Percentiles rank a stretch among this genome's conserved stretches.
These are phyloP conservation scores for Cucumis hystrix DNA, from an alignment of 306 rosid species.

Conservation along the genomic window DNA sequence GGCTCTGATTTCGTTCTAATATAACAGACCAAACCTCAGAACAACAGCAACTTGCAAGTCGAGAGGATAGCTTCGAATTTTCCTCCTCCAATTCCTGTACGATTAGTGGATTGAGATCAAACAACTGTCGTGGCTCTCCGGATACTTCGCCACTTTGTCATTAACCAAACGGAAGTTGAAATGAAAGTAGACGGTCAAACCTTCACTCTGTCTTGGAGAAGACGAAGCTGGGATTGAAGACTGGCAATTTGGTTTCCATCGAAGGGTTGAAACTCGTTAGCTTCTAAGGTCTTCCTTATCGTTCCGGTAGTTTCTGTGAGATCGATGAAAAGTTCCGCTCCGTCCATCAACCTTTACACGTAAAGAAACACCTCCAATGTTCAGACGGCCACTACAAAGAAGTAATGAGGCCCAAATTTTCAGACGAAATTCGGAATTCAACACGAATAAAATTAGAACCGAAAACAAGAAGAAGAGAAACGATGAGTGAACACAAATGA, in stretches of 20 bases:
- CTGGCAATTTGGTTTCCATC: constrained; percentile 18
- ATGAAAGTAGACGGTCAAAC: constrained; percentile 6
- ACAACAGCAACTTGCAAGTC: constrained; percentile 33
- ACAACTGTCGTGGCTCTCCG: not conserved
- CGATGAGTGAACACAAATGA: not conserved
- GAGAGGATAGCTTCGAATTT: constrained; percentile 47
- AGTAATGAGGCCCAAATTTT: not conserved
- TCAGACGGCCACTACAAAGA: not conserved
- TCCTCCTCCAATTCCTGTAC: constrained; percentile 54
- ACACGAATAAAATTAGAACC: not conserved
- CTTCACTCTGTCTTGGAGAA: constrained; percentile 46
- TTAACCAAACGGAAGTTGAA: not conserved
- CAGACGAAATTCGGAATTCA: not conserved
- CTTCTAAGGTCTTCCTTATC: not conserved
- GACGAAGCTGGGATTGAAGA: constrained; percentile 22
- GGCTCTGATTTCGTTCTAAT: not conserved
- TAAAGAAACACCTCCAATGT: not conserved
- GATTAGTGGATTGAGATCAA: constrained; percentile 4
- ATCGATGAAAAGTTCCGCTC: not conserved
- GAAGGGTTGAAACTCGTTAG: not conserved
- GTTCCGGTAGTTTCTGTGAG: not conserved
- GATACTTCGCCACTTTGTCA: not conserved
- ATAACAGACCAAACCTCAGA: constrained; percentile 30
- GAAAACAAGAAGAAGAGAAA: not conserved
- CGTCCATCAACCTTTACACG: not conserved